These are phyloP conservation scores for Gnomoniopsis sp. DNA, from an alignment of 2,329 filamentous ascomycete genomes.

Conservation along the genomic window DNA sequence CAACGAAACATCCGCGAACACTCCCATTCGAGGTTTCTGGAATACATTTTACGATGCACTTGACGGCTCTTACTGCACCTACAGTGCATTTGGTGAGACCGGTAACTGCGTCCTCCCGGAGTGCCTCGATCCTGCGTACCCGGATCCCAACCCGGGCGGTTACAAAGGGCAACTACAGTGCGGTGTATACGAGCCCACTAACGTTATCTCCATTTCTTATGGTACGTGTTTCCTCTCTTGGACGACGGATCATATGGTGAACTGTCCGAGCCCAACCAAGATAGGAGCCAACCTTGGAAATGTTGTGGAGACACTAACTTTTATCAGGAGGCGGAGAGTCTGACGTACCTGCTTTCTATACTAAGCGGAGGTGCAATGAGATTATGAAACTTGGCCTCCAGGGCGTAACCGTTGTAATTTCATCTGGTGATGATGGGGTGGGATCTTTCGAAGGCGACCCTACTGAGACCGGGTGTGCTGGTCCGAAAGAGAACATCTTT, in stretches of 20 bases:
- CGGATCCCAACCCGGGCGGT: constrained; percentile 42
- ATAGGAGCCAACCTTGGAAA: no score
- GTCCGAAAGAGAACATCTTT: constrained; percentile 34
- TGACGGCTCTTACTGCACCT: constrained; percentile 30
- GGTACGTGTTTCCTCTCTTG: constrained; percentile 24
- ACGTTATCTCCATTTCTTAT: constrained; percentile 48
- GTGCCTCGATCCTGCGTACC: constrained; percentile 45
- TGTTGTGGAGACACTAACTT: neutral
- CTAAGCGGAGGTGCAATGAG: constrained; percentile 37
- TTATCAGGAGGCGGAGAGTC: constrained; percentile 34
- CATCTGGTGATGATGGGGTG: constrained; percentile 36
- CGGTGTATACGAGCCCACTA: constrained; percentile 37
- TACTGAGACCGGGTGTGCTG: constrained; percentile 30
- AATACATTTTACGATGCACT: constrained; percentile 3
- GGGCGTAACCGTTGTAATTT: constrained; percentile 36
- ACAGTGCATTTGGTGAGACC: constrained; percentile 40
- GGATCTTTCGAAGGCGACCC: constrained; percentile 27
- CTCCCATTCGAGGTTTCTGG: constrained; percentile 2
- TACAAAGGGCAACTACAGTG: constrained; percentile 42
- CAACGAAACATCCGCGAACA: constrained; percentile 15
- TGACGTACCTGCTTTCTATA: constrained; percentile 44
- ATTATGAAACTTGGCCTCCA: constrained; percentile 44
- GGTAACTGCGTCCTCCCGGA: constrained; percentile 36
- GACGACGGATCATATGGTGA: neutral
- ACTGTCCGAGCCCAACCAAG: no score